Evolutionary conservation across 306 rosid species (phyloP).

Genomic region (Medicago lupulina): DNA sequence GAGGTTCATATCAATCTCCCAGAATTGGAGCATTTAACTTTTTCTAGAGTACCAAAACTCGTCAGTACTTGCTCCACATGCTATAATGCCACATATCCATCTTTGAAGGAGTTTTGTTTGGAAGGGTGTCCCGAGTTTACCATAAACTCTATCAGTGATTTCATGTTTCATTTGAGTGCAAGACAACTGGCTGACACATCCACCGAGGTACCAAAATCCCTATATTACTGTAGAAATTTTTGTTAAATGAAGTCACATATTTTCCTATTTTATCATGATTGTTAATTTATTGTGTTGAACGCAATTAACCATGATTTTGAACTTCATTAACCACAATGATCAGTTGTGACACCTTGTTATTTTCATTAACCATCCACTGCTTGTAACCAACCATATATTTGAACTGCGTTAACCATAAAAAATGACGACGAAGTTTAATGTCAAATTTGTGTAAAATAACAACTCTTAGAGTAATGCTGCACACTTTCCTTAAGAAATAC

Average conservation of each 20-base stretch:
- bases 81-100: slow-evolving; percentile 8
- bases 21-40: background rate
- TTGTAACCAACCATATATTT: too few relatives aligned
- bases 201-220: background rate
- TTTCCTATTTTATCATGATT: background rate
- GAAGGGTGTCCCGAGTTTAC: slow-evolving; percentile 4
- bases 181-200: background rate
- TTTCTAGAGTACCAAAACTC: background rate
- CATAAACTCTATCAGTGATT: slow-evolving; percentile 4
- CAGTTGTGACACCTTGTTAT: too few relatives aligned
- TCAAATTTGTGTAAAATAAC: too few relatives aligned
- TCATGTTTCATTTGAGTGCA: slow-evolving; percentile 9
- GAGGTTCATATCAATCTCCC: background rate
- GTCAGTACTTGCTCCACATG: background rate
- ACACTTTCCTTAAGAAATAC: too few relatives aligned
- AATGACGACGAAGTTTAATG: too few relatives aligned
- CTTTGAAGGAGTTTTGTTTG: slow-evolving; percentile 8
- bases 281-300: too few relatives aligned
- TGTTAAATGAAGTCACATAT: background rate
- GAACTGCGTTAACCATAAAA: too few relatives aligned
- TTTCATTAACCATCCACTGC: too few relatives aligned
- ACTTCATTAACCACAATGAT: too few relatives aligned
- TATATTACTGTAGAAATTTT: background rate
- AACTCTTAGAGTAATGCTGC: too few relatives aligned
- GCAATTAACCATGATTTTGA: too few relatives aligned